Evolutionary conservation across 106 monocot species (phyloP).

Genomic region (Gastrodia elata): DNA sequence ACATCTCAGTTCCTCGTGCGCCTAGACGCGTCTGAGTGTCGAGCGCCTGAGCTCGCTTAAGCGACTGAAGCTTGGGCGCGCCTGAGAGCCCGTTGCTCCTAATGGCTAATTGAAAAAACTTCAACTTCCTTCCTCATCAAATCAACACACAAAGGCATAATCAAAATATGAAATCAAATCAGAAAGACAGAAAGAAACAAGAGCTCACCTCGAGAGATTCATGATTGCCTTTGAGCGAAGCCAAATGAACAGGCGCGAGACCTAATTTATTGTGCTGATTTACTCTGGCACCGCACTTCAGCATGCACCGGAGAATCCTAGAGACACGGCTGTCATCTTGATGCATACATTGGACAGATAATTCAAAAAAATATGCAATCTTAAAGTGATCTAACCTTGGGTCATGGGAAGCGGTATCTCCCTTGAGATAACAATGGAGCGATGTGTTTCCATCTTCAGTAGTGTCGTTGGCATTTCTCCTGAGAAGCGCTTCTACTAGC

Average conservation of each 20-base stretch:
- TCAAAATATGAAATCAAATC: background rate
- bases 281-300: constrained; percentile 21
- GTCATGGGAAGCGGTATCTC: constrained; percentile 10
- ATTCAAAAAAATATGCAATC: background rate
- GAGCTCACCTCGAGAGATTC: constrained; percentile 23
- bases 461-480: constrained; percentile 12
- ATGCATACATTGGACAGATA: background rate
- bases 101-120: too few relatives aligned
- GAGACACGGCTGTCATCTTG: background rate
- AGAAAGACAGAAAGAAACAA: background rate
- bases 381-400: constrained; percentile 11
- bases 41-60: too few relatives aligned
- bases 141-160: background rate
- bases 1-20: too few relatives aligned
- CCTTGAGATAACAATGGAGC: constrained; percentile 32
- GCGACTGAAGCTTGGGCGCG: too few relatives aligned
- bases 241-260: constrained; percentile 22
- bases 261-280: constrained; percentile 23
- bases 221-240: constrained; percentile 24
- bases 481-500: constrained; percentile 18
- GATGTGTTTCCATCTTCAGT: constrained; percentile 18
- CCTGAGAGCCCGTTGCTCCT: too few relatives aligned
- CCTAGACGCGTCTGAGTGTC: too few relatives aligned
- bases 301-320: constrained; percentile 22
- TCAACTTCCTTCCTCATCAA: too few relatives aligned